A percentile compares a stretch with the other conserved stretches of the same genome.
phyloP scores from a whole-genome alignment of 495 filamentous ascomycete genomes.

The Hypoxylon fuscum region DNA sequence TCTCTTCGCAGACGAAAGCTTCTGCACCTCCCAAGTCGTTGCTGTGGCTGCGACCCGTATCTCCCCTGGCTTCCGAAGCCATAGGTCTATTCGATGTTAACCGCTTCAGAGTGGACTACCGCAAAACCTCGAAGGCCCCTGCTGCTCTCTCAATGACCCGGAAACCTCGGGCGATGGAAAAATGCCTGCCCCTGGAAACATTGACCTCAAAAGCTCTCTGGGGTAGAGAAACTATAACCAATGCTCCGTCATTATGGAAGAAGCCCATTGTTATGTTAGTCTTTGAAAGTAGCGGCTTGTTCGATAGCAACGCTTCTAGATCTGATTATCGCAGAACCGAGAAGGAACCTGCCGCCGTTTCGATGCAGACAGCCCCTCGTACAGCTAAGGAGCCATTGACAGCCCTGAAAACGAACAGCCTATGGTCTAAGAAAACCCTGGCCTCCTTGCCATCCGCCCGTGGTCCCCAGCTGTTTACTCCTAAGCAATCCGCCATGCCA shows the following conservation, averaged over 20 bases:
- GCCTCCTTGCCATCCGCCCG: neutral
- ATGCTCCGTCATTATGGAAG: conserved; percentile 38
- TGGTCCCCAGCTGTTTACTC: conserved; percentile 10
- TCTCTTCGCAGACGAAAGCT: conserved; percentile 20
- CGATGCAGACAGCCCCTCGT: conserved; percentile 42
- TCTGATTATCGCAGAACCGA: conserved; percentile 45
- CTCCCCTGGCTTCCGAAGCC: neutral
- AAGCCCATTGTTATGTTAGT: conserved; percentile 12
- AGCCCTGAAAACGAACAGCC: conserved; percentile 13
- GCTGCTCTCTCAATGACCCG: conserved; percentile 34
- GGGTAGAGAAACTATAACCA: conserved; percentile 22
- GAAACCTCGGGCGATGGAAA: conserved; percentile 30
- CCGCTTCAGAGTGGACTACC: conserved; percentile 20
- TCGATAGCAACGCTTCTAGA: conserved; percentile 31
- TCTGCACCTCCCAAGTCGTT: neutral
- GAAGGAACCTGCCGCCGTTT: conserved; percentile 47
- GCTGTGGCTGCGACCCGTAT: conserved; percentile 16
- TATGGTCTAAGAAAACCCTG: conserved; percentile 25
- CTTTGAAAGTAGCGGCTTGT: conserved; percentile 34
- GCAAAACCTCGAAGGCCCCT: conserved; percentile 34
- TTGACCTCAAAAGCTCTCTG: conserved; percentile 45
- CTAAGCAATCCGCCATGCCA: neutral
- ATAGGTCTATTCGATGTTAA: conserved; percentile 30
- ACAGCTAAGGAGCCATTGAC: conserved; percentile 17
- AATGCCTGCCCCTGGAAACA: conserved; percentile 37